Evolutionary conservation across 164 flowering plant genomes (phyloP).

Genomic region (Nelumbo lutea): DNA sequence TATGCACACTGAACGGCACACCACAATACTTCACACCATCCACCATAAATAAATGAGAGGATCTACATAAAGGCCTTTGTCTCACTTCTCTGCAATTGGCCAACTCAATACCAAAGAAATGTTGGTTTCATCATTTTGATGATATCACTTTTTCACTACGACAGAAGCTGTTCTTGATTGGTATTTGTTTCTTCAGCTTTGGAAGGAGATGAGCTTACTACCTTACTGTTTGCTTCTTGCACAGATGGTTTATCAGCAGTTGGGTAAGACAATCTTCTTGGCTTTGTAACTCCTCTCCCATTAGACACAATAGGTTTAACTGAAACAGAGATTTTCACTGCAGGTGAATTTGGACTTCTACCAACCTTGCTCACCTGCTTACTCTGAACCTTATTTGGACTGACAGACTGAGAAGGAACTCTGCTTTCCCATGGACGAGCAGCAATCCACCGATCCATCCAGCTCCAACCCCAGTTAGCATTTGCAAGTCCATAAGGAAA

Average conservation of each 20-base stretch:
- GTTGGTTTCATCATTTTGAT: background rate
- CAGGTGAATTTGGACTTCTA: slow-evolving; percentile 15
- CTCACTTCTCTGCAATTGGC: slow-evolving; percentile 1
- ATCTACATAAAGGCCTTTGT: background rate
- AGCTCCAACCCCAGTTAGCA: slow-evolving; percentile 88
- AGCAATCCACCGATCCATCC: slow-evolving; percentile 94
- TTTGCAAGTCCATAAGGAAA: slow-evolving; percentile 45
- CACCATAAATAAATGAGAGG: slow-evolving; percentile 1
- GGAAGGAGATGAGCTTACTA: slow-evolving; percentile 15
- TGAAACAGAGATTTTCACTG: slow-evolving; percentile 21
- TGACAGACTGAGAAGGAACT: slow-evolving; percentile 26
- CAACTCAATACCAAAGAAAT: slow-evolving; percentile 3
- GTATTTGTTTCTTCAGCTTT: slow-evolving; percentile 11
- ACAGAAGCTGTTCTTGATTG: slow-evolving; percentile 10
- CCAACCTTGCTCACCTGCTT: slow-evolving; percentile 27
- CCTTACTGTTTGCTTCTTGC: slow-evolving; percentile 19
- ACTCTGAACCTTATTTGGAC: slow-evolving; percentile 40
- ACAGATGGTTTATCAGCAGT: slow-evolving; percentile 32
- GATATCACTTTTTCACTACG: slow-evolving; percentile 1
- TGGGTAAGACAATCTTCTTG: slow-evolving; percentile 47
- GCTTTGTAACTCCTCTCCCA: slow-evolving; percentile 39
- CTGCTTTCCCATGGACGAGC: slow-evolving; percentile 94
- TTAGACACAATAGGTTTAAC: slow-evolving; percentile 32
- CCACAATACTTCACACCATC: slow-evolving; percentile 10
- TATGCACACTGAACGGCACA: slow-evolving; percentile 19